These are phyloP conservation scores for Fusarium oxysporum DNA, from an alignment of 2,329 filamentous ascomycete species.

Conservation along the genomic window DNA sequence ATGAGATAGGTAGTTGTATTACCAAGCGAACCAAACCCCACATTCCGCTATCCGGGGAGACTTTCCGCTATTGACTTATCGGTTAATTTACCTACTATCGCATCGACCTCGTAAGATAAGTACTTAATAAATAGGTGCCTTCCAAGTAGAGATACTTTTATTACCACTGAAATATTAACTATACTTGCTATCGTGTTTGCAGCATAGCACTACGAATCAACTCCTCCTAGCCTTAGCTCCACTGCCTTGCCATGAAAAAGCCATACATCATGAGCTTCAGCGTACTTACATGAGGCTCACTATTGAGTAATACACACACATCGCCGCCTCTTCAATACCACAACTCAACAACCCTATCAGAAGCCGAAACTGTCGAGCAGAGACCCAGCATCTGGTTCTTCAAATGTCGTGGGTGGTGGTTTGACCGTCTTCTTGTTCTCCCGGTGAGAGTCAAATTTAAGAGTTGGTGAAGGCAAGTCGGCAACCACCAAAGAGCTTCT, in stretches of 20 bases:
- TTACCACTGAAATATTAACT: background rate
- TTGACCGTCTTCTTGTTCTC: constrained; percentile 57
- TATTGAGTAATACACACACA: background rate
- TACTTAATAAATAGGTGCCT: background rate
- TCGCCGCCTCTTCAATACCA: background rate
- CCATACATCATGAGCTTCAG: background rate
- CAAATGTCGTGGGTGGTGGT: constrained; percentile 80
- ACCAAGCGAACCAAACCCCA: constrained; percentile 12
- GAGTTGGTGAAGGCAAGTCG: constrained; percentile 67
- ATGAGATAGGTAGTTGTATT: background rate
- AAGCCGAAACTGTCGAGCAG: constrained; percentile 95
- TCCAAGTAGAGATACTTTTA: background rate
- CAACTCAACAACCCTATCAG: constrained; percentile 53
- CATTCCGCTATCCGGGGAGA: background rate
- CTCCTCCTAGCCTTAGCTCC: background rate
- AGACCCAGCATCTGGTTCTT: constrained; percentile 91
- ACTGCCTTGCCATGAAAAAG: background rate
- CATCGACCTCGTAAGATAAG: background rate
- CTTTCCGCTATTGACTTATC: background rate
- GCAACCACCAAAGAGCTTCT: constrained; percentile 84
- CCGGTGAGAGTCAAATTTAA: constrained; percentile 57
- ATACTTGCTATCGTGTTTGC: background rate
- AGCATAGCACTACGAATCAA: background rate
- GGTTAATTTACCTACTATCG: background rate
- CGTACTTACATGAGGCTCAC: background rate